These are phyloP conservation scores for Parmales sp. DNA, from an alignment of 108 stramenopile species.

Conservation along the genomic window DNA sequence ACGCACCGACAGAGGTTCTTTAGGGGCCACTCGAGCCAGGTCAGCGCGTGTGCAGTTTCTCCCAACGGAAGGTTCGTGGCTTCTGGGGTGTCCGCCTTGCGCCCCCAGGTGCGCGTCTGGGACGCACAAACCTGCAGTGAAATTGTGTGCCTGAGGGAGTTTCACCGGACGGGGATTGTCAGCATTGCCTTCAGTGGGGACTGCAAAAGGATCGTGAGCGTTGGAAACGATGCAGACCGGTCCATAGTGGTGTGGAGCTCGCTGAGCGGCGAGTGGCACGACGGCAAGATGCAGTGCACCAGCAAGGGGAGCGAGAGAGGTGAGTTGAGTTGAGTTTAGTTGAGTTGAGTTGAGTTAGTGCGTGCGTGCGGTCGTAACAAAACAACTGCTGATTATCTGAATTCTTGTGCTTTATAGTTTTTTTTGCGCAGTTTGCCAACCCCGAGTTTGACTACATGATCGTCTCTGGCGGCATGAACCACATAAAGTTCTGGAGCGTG, in stretches of 20 bases:
- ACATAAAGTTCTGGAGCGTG: constrained; percentile 17
- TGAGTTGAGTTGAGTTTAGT: too few relatives aligned
- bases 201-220: constrained; percentile 20
- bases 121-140: constrained; percentile 26
- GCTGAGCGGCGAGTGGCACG: constrained; percentile 40
- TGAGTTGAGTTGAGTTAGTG: too few relatives aligned
- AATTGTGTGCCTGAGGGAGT: constrained; percentile 28
- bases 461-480: constrained; percentile 23
- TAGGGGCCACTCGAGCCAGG: constrained; percentile 36
- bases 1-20: constrained; percentile 35
- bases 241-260: constrained; percentile 30
- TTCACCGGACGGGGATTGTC: constrained; percentile 21
- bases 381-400: constrained; percentile 15
- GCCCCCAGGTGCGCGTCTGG: constrained; percentile 16
- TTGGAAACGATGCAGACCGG: constrained; percentile 23
- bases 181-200: constrained; percentile 26
- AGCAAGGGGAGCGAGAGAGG: constrained; percentile 25
- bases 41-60: constrained; percentile 25
- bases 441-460: constrained; percentile 11
- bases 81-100: constrained; percentile 15
- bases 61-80: constrained; percentile 26
- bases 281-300: constrained; percentile 27
- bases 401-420: constrained; percentile 11
- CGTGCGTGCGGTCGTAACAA: constrained; percentile 13
- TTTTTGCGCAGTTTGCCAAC: constrained; percentile 22